phyloP scores from a whole-genome alignment of 1,284 basidiomycete genomes.

The Sutorius eximius region DNA sequence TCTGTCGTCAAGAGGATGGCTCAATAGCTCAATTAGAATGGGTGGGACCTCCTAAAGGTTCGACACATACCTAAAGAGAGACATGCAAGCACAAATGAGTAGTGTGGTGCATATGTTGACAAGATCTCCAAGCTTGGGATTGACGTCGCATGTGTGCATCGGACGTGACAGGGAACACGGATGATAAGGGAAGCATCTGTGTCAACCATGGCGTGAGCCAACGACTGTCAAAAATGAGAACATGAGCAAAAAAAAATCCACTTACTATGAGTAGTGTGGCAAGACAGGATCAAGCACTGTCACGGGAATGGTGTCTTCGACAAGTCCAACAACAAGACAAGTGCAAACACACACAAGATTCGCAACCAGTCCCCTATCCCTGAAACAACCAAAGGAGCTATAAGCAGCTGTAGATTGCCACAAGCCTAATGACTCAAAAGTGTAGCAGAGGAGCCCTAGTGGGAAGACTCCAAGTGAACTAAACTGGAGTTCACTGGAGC shows the following conservation, averaged over 20 bases:
- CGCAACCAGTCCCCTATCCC: slow-evolving; percentile 53
- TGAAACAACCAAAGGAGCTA: background rate
- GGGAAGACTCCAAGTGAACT: too few relatives aligned
- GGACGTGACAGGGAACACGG: slow-evolving; percentile 56
- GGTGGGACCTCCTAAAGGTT: background rate
- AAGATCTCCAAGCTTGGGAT: slow-evolving; percentile 65
- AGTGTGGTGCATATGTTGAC: slow-evolving; percentile 68
- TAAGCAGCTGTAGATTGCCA: too few relatives aligned
- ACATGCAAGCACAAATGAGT: slow-evolving; percentile 55
- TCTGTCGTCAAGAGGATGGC: slow-evolving; percentile 36
- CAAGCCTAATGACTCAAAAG: too few relatives aligned
- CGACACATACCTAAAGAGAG: slow-evolving; percentile 54
- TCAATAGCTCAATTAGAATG: background rate
- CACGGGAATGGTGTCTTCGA: slow-evolving; percentile 13
- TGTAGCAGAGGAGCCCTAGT: too few relatives aligned
- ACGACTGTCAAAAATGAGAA: too few relatives aligned
- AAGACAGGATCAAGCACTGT: slow-evolving; percentile 60
- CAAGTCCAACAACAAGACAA: background rate
- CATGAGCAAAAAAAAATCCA: slow-evolving; percentile 52
- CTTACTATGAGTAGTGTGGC: slow-evolving; percentile 42
- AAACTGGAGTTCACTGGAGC: too few relatives aligned
- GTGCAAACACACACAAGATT: slow-evolving; percentile 52
- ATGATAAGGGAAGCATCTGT: slow-evolving; percentile 64
- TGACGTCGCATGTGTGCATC: slow-evolving; percentile 51
- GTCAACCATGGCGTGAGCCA: slow-evolving; percentile 29